Evolutionary conservation across 2,329 filamentous ascomycete genomes (phyloP), one percentile per base, ranked within the genome.

Genomic region (Fusarium nanum): DNA sequence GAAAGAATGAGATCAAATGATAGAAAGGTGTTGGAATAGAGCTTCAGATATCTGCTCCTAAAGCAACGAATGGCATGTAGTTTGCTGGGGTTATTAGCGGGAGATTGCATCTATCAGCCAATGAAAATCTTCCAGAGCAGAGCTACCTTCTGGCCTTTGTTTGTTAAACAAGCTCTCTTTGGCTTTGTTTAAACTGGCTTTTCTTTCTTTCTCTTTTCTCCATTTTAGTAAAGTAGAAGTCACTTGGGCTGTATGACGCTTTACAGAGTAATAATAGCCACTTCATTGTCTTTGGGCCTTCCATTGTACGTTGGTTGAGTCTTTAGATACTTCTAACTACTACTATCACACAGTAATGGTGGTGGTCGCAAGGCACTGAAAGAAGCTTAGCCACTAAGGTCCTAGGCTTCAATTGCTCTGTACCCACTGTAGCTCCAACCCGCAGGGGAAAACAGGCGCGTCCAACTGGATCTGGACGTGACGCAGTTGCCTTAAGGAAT

Each of bases 381-480:
- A 44, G 42, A 62, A 70, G 56, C 56, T 55, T 11, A 37, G 34
- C 18, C 34, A 37, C 34, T 37, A 37, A 37, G 34, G 34, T 37
- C 34, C 16, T 37, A 37, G 40, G 49, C 50, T 64, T 14, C 32
- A 30, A 50, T 53, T 34, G 40, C 37, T 41, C 42, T 52, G 60
- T 57, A 69, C 46, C 66, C 67, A 66, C 63, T 66, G 62, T 61
- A 67, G 68, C 68, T 65, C 62, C 63, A 68, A 68, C 56, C 57
- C 48, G 54, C 46, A 64, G 52, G 65, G 60, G 60, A 32, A 32
- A 27, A 16, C 30, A 44, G 37, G 72, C 79, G 79, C 80, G 79
- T 80, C 27, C 32, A 67, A 50, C 54, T 40, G 28, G 79, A 67
- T 25, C 54, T 34, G 32, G 79, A 80, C 79, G 79, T 81, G 80